Conservation (phyloP, 768 basidiomycete genomes). For the Naganishia onofrii region DNA sequence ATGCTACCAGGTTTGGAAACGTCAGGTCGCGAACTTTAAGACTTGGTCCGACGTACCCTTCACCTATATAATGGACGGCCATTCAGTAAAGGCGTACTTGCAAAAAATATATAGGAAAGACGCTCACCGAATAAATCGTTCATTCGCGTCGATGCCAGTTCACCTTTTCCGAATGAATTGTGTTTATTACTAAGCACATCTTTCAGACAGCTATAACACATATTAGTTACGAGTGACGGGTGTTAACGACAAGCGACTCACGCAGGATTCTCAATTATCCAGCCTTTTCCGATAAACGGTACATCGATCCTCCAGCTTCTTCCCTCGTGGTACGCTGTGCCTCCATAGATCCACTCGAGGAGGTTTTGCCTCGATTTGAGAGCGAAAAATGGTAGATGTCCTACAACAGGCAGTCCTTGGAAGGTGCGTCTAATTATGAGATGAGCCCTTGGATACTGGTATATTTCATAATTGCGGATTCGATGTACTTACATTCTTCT, state of each 20-base stretch:
- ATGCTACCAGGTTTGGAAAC: slow-evolving; percentile 27
- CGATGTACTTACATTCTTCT: not conserved
- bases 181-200: slow-evolving; percentile 35
- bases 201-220: slow-evolving; percentile 31
- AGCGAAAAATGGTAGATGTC: slow-evolving; percentile 36
- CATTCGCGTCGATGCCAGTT: slow-evolving; percentile 29
- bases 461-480: not conserved
- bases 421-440: not conserved
- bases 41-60: slow-evolving; percentile 25
- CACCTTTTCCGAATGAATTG: slow-evolving; percentile 35
- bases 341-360: slow-evolving; percentile 34
- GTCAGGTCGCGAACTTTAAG: slow-evolving; percentile 2
- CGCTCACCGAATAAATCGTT: slow-evolving; percentile 37
- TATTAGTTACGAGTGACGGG: not conserved
- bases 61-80: not conserved
- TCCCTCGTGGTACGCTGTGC: slow-evolving; percentile 24
- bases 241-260: slow-evolving; percentile 26
- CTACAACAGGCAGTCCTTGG: slow-evolving; percentile 36
- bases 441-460: not conserved
- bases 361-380: slow-evolving; percentile 26
- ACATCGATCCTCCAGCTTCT: slow-evolving; percentile 28
- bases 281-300: slow-evolving; percentile 29
- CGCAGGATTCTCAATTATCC: slow-evolving; percentile 38
- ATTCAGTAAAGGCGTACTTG: not conserved
- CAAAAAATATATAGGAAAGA: not conserved